phyloP scores from a whole-genome alignment of 2,329 filamentous ascomycete genomes.

The Passalora sequoiae region DNA sequence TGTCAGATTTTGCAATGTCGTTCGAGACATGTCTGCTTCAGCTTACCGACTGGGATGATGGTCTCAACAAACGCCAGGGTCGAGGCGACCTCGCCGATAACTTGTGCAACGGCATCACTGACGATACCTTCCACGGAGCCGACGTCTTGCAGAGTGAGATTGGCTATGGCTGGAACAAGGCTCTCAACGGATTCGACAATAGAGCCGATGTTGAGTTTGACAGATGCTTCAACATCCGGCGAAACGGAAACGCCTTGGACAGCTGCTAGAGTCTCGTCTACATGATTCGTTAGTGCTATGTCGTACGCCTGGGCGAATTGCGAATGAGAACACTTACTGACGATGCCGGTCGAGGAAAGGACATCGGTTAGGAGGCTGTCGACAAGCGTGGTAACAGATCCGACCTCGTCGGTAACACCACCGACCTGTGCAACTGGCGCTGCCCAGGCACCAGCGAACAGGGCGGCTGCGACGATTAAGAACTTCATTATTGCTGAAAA shows the following conservation, averaged over 20 bases:
- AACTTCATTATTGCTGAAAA: constrained; percentile 21
- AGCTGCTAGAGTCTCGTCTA: constrained; percentile 1
- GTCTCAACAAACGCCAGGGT: constrained; percentile 11
- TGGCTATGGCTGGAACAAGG: neutral
- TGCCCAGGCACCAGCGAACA: constrained; percentile 15
- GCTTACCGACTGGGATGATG: constrained; percentile 15
- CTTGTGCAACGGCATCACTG: constrained; percentile 7
- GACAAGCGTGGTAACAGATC: constrained; percentile 10
- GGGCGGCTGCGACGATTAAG: constrained; percentile 18
- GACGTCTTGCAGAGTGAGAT: neutral
- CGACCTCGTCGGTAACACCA: constrained; percentile 10
- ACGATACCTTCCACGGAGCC: constrained; percentile 1
- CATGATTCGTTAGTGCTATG: neutral
- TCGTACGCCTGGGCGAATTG: neutral
- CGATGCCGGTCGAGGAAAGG: constrained; percentile 7
- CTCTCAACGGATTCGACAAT: constrained; percentile 2
- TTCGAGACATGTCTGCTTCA: neutral
- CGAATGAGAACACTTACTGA: neutral
- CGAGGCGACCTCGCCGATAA: constrained; percentile 13
- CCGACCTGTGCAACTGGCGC: constrained; percentile 15
- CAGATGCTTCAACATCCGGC: neutral
- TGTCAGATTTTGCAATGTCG: constrained; percentile 1
- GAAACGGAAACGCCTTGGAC: constrained; percentile 4
- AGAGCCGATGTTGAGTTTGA: constrained; percentile 2
- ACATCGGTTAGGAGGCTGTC: constrained; percentile 10